phyloP scores from a whole-genome alignment of 176 grass and related monocot genomes.

The Eremochloa ophiuroides region DNA sequence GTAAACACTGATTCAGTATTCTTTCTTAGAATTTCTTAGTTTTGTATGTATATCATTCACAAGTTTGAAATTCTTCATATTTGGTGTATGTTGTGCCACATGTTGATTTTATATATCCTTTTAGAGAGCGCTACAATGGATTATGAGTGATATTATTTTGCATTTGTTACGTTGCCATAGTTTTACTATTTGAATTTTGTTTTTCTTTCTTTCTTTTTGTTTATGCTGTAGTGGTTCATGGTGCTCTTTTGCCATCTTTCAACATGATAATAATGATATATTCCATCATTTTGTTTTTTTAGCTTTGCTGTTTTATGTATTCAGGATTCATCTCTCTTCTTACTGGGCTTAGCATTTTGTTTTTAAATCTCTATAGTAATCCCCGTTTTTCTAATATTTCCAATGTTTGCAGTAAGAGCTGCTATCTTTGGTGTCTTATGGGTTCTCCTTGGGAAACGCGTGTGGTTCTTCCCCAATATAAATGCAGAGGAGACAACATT shows the following conservation, averaged over 20 bases:
- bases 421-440: constrained; percentile 76
- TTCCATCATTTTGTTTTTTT: neutral
- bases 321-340: neutral
- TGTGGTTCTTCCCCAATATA: constrained; percentile 99
- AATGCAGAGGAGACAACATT: constrained; percentile 99
- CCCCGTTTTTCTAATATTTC: constrained; percentile 8
- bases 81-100: neutral
- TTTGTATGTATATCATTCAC: neutral
- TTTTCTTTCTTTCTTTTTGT: neutral
- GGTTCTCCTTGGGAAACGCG: constrained; percentile 85
- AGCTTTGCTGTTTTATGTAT: neutral
- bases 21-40: neutral
- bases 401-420: constrained; percentile 67
- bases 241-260: neutral
- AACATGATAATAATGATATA: neutral
- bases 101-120: neutral
- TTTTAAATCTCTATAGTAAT: neutral
- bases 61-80: constrained; percentile 6
- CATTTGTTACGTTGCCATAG: neutral
- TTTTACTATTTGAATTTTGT: neutral
- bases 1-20: neutral
- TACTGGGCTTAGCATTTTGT: neutral
- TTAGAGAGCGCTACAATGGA: neutral
- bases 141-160: neutral
- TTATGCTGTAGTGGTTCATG: constrained; percentile 1